Percentiles rank a stretch among this genome's conserved stretches.
phyloP scores from a whole-genome alignment of 2,329 filamentous ascomycete species.

The Xylariaceae sp. region DNA sequence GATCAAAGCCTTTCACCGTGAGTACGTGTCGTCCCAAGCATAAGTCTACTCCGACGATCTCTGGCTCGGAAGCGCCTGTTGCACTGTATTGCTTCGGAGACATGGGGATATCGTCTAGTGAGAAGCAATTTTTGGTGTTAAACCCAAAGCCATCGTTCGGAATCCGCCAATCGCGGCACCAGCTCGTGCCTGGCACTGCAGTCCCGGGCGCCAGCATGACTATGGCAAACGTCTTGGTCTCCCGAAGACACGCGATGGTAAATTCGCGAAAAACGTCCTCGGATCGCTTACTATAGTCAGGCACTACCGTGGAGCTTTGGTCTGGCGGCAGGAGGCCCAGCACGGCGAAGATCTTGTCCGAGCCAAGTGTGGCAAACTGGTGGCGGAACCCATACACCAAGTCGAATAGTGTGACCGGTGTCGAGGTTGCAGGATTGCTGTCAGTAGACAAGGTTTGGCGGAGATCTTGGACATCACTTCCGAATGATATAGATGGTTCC shows the following conservation, averaged over 20 bases:
- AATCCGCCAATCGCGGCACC: constrained; percentile 9
- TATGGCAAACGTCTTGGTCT: neutral
- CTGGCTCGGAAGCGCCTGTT: neutral
- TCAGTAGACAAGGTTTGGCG: neutral
- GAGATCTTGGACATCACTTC: neutral
- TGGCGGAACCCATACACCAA: constrained; percentile 2
- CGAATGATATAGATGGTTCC: neutral
- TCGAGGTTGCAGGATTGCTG: neutral
- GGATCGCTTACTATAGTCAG: constrained; percentile 1
- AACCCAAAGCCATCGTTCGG: neutral
- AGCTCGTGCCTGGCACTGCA: neutral
- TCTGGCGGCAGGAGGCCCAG: constrained; percentile 5
- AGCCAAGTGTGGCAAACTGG: constrained; percentile 1
- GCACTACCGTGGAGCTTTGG: neutral
- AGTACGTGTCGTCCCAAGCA: neutral
- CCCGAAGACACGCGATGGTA: neutral
- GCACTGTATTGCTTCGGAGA: neutral
- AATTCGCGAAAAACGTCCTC: constrained; percentile 4
- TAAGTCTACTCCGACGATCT: neutral
- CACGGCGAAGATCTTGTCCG: constrained; percentile 3
- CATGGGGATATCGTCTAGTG: neutral
- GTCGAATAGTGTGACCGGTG: constrained; percentile 1
- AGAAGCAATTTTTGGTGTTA: neutral
- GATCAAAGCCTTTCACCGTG: constrained; percentile 1
- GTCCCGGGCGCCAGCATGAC: neutral